These are phyloP conservation scores for Hamamelis virginiana DNA, from an alignment of 164 flowering plant genomes.

Conservation along the genomic window DNA sequence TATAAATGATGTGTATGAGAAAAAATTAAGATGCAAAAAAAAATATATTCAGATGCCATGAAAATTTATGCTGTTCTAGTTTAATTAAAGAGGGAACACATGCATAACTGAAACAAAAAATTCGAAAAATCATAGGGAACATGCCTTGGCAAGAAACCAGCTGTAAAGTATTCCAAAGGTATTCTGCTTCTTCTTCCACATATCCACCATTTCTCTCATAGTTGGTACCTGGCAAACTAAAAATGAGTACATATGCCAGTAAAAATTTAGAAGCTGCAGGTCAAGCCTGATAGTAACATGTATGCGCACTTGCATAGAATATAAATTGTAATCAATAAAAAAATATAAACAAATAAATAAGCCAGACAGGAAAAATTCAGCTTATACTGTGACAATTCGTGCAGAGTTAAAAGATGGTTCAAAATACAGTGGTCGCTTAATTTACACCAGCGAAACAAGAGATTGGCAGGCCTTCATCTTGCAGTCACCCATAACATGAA, in stretches of 20 bases:
- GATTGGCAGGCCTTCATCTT: no score
- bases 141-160: slow-evolving; percentile 97
- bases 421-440: background rate
- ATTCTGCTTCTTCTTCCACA: slow-evolving; percentile 81
- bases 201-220: slow-evolving; percentile 75
- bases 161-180: slow-evolving; percentile 75
- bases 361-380: background rate
- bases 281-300: background rate
- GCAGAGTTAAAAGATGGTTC: background rate
- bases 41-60: background rate
- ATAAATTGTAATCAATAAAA: background rate
- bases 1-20: slow-evolving; percentile 1
- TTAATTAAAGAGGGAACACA: slow-evolving; percentile 1
- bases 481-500: no score
- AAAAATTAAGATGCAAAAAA: slow-evolving; percentile 1
- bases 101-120: background rate
- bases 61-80: background rate
- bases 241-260: slow-evolving; percentile 6
- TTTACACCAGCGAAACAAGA: no score
- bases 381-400: background rate
- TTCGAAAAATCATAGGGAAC: slow-evolving; percentile 6
- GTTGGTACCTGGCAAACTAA: slow-evolving; percentile 70
- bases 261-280: background rate
- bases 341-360: no score
- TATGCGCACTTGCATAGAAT: background rate